phyloP scores from a whole-genome alignment of 2,329 filamentous ascomycete genomes.

The Talaromyces sp. region DNA sequence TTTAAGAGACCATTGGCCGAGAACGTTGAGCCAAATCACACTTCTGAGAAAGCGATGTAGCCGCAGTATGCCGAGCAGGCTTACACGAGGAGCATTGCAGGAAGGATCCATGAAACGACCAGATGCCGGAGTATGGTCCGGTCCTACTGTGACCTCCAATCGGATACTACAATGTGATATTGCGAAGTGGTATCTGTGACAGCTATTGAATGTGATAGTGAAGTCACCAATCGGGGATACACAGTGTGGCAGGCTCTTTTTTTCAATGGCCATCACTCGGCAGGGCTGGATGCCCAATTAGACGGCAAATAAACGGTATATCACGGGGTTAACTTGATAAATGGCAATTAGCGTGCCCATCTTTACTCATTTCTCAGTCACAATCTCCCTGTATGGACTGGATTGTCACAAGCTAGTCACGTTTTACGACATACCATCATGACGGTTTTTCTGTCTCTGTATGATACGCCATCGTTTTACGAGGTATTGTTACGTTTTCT shows the following conservation, averaged over 20 bases:
- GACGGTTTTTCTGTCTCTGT: neutral
- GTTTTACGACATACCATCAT: conserved; percentile 2
- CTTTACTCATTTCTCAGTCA: neutral
- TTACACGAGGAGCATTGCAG: neutral
- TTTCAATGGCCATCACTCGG: neutral
- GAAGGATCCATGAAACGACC: no score
- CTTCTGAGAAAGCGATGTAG: neutral
- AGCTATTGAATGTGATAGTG: neutral
- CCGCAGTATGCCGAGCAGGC: neutral
- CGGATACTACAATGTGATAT: neutral
- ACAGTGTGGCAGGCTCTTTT: neutral
- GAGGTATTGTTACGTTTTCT: neutral
- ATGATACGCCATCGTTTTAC: neutral
- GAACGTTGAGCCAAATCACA: neutral
- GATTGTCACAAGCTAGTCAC: neutral
- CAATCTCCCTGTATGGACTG: neutral
- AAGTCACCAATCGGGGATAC: neutral
- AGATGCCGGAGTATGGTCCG: neutral
- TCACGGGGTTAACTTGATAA: neutral
- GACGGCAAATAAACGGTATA: neutral
- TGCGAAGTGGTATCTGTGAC: neutral
- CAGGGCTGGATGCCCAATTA: neutral
- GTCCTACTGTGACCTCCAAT: neutral
- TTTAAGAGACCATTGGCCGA: neutral
- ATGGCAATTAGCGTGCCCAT: neutral